Base-by-base conservation (phyloP, 164 flowering plant species). In the Aristolochia fimbriata region DNA sequence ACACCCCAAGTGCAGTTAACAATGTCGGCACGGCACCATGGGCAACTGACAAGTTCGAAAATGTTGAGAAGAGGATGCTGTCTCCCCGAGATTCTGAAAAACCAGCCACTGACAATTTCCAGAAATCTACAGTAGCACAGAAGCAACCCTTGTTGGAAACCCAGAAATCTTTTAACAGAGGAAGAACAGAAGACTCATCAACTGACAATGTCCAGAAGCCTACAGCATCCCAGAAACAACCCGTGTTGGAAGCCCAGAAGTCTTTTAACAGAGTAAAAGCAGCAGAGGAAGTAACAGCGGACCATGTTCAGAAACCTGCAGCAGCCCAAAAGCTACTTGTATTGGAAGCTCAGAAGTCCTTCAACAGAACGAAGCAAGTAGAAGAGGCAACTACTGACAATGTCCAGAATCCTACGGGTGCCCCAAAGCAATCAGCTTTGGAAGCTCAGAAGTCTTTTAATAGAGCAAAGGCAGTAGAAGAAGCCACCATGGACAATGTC, bases 31-130 rank as follows among this genome's bases (percentile, higher is more conserved):
- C 90, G 4, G 96, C 81, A 49, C 98, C 92, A 13, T 78, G 58
- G 75, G 97, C 97, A 33, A 87, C 97, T 17, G 79, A 88, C n/a
- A 92, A 92, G 71, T 84, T 85, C 56, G 96, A 87, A 68, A 82
- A 68, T 20, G 78, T 81, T 10, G 90, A 88, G 79, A 87, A 83
- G 73, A 78, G 65, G 61, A 55, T 89, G 61, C 61, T 65, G 21
- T 88, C 91, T 51, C 97, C 96, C 15, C 81, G 82, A 20, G 87
- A 80, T 66, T 24, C 84, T 27, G 84, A 81, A 51, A 79, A 78
- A 62, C 41, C 79, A 1, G 56, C 70, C 2, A 59, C 56, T 20
- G 87, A 85, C 45, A 61, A 65, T 47, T 46, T 76, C 24, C 79
- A 80, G 78, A 83, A 81, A 65, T 51, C 78, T 51, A 76, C 76